Percentiles rank a stretch among this genome's conserved stretches.
Conservation (phyloP, 768 basidiomycete genomes). For the Infundibulicybe gibba region DNA sequence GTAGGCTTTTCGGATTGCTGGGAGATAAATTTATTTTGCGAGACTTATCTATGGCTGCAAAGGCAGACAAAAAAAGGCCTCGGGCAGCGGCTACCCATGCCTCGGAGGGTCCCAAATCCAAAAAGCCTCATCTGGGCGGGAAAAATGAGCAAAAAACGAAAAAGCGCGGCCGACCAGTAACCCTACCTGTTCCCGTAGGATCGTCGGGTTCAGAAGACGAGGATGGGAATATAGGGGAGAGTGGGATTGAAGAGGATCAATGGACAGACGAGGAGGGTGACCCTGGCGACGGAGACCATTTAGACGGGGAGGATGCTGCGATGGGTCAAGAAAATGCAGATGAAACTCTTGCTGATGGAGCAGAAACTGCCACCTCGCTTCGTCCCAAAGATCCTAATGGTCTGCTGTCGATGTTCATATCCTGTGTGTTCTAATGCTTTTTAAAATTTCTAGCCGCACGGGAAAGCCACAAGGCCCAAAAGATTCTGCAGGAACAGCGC, state of each 20-base stretch:
- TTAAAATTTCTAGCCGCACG: conserved; percentile 46
- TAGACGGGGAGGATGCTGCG: conserved; percentile 25
- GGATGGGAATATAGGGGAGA: conserved; percentile 17
- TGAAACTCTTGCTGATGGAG: conserved; percentile 8
- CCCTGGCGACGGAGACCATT: conserved; percentile 29
- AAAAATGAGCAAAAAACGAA: conserved; percentile 9
- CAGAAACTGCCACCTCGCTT: neutral
- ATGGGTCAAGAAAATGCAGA: conserved; percentile 26
- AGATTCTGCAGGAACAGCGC: conserved; percentile 61
- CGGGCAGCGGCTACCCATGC: conserved; percentile 36
- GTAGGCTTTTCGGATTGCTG: too few species aligned
- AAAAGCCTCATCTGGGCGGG: conserved; percentile 47
- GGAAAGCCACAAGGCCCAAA: conserved; percentile 74
- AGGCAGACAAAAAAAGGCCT: conserved; percentile 46
- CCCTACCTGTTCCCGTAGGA: conserved; percentile 28
- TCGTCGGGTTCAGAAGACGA: conserved; percentile 40
- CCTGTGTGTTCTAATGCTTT: conserved; percentile 1
- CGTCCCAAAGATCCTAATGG: conserved; percentile 57
- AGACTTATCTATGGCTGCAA: conserved; percentile 32
- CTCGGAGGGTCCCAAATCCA: conserved; percentile 44
- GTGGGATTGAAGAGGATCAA: conserved; percentile 28
- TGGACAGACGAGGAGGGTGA: conserved; percentile 28
- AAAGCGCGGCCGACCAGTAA: conserved; percentile 57
- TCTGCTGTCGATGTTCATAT: conserved; percentile 17
- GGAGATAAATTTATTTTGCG: neutral